These are phyloP conservation scores for Auricularia auricula-judae DNA, from an alignment of 768 basidiomycete genomes.

Conservation along the genomic window DNA sequence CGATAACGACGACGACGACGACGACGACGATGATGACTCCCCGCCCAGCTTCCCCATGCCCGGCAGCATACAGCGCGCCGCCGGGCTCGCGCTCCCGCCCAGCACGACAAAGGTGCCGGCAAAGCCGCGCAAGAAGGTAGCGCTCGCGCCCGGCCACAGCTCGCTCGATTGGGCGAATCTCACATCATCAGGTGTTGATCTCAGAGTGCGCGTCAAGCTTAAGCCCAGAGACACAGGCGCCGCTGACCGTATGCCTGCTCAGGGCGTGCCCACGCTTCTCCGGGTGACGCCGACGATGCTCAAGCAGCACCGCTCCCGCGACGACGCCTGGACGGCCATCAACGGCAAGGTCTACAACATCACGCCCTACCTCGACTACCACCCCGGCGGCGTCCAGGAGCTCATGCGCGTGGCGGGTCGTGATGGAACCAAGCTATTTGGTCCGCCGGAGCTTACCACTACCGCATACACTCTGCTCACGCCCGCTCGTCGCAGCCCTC, in stretches of 20 bases:
- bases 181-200: slow-evolving; percentile 68
- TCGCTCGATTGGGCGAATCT: slow-evolving; percentile 90
- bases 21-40: slow-evolving; percentile 36
- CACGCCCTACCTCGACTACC: slow-evolving; percentile 80
- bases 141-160: slow-evolving; percentile 81
- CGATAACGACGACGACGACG: slow-evolving; percentile 12
- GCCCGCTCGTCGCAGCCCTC: slow-evolving; percentile 36
- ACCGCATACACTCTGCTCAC: neutral
- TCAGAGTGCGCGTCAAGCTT: slow-evolving; percentile 41
- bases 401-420: slow-evolving; percentile 91
- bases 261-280: slow-evolving; percentile 62
- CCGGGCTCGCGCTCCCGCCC: slow-evolving; percentile 45
- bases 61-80: slow-evolving; percentile 58
- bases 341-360: slow-evolving; percentile 96
- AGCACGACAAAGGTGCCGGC: slow-evolving; percentile 49
- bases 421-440: slow-evolving; percentile 90
- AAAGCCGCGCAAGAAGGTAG: slow-evolving; percentile 69
- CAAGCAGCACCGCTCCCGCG: slow-evolving; percentile 67
- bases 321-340: slow-evolving; percentile 90
- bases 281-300: slow-evolving; percentile 70
- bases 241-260: slow-evolving; percentile 6
- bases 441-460: slow-evolving; percentile 19
- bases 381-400: slow-evolving; percentile 91
- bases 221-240: neutral
- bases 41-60: slow-evolving; percentile 69